phyloP scores from a whole-genome alignment of 495 filamentous ascomycete genomes.

The Penicillium dipodomyicola region DNA sequence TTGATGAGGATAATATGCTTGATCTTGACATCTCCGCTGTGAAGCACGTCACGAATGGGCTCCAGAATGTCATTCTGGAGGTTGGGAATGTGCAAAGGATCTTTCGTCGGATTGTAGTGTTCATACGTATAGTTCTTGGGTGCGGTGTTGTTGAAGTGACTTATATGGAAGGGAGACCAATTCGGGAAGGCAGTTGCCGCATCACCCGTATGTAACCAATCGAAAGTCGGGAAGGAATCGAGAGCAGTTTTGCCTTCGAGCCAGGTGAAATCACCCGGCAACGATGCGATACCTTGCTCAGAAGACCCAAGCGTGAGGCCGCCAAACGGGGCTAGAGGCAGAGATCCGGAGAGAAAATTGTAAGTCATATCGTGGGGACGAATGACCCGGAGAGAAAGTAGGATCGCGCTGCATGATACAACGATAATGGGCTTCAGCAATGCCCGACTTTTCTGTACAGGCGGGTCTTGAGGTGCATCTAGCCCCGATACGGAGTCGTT shows the following conservation, averaged over 20 bases:
- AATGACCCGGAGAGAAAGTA: slow-evolving; percentile 12
- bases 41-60: slow-evolving; percentile 20
- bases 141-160: background rate
- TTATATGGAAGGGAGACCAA: slow-evolving; percentile 17
- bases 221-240: slow-evolving; percentile 17
- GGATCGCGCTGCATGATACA: background rate
- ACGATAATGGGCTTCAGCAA: slow-evolving; percentile 4
- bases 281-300: background rate
- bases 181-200: slow-evolving; percentile 11
- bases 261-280: slow-evolving; percentile 14
- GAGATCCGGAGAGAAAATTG: slow-evolving; percentile 15
- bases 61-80: slow-evolving; percentile 32
- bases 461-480: slow-evolving; percentile 2
- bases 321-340: slow-evolving; percentile 18
- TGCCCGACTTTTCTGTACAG: background rate
- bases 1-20: slow-evolving; percentile 38
- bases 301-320: slow-evolving; percentile 3
- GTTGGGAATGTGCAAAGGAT: slow-evolving; percentile 38
- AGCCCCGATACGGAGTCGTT: slow-evolving; percentile 10
- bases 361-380: slow-evolving; percentile 16
- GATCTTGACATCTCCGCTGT: slow-evolving; percentile 29
- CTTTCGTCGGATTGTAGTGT: slow-evolving; percentile 33
- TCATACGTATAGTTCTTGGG: background rate
- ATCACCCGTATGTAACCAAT: slow-evolving; percentile 14
- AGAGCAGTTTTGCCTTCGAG: slow-evolving; percentile 14